These are phyloP conservation scores for Aspergillus nidulans DNA, from an alignment of 495 filamentous ascomycete genomes.

Conservation along the genomic window DNA sequence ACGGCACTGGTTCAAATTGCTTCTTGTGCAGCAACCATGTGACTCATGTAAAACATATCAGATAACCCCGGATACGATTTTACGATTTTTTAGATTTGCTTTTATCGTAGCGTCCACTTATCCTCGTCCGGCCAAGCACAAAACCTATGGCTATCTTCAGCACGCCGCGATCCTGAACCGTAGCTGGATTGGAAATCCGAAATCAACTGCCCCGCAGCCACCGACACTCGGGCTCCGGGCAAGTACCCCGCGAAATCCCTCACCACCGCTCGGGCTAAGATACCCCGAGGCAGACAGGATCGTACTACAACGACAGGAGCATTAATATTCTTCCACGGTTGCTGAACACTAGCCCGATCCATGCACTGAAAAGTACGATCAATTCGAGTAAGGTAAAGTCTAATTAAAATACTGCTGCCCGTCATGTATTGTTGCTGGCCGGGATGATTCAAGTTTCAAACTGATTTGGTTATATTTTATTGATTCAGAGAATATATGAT, in stretches of 20 bases:
- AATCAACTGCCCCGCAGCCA: neutral
- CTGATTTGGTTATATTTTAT: no score
- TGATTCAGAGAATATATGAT: no score
- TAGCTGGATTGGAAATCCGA: neutral
- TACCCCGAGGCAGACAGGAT: neutral
- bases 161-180: neutral
- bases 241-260: neutral
- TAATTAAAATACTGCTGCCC: no score
- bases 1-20: neutral
- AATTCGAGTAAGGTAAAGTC: no score
- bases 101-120: neutral
- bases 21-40: neutral
- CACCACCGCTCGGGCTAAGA: neutral
- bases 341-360: no score
- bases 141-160: neutral
- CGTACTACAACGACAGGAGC: no score
- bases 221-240: neutral
- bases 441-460: no score
- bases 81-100: neutral
- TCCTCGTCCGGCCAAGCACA: neutral
- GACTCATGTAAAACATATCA: conserved; percentile 9
- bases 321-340: neutral
- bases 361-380: no score
- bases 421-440: no score
- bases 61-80: conserved; percentile 1